These are phyloP conservation scores for Coemansia umbellata DNA, from an alignment of 192 early-diverging fungal species.

Conservation along the genomic window DNA sequence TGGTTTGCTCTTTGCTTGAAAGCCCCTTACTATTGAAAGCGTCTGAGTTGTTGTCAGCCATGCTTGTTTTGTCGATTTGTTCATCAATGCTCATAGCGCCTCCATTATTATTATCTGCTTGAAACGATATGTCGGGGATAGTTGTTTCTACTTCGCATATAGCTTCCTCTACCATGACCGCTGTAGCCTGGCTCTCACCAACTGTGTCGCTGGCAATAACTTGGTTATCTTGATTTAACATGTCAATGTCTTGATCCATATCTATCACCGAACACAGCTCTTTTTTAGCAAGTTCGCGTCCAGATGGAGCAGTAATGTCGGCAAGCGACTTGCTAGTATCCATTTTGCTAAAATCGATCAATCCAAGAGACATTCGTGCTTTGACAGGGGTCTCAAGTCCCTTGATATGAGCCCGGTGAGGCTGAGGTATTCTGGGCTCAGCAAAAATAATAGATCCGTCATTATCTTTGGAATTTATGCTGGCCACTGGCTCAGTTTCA, in stretches of 20 bases:
- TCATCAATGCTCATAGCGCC: background rate
- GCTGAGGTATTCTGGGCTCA: background rate
- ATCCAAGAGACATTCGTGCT: slow-evolving; percentile 40
- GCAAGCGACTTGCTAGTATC: slow-evolving; percentile 32
- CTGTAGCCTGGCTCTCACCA: slow-evolving; percentile 27
- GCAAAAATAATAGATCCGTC: slow-evolving; percentile 11
- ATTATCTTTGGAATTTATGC: background rate
- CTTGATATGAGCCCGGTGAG: slow-evolving; percentile 10
- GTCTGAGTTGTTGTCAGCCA: background rate
- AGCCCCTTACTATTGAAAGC: background rate
- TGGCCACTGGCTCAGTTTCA: slow-evolving; percentile 7
- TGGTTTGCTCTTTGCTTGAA: background rate
- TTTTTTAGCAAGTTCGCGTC: background rate
- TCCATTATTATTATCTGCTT: background rate
- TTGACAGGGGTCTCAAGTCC: slow-evolving; percentile 23
- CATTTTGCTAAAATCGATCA: slow-evolving; percentile 48
- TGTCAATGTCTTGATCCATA: too few species aligned
- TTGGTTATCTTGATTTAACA: background rate
- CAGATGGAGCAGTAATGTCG: slow-evolving; percentile 14
- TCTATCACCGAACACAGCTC: too few species aligned
- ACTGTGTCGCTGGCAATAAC: background rate
- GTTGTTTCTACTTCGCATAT: background rate
- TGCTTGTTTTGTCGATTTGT: background rate
- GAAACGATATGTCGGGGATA: background rate
- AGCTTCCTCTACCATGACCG: slow-evolving; percentile 3